Evolutionary conservation across 176 grass and related monocot species (phyloP).

Genomic region (Oropetium thomaeum): DNA sequence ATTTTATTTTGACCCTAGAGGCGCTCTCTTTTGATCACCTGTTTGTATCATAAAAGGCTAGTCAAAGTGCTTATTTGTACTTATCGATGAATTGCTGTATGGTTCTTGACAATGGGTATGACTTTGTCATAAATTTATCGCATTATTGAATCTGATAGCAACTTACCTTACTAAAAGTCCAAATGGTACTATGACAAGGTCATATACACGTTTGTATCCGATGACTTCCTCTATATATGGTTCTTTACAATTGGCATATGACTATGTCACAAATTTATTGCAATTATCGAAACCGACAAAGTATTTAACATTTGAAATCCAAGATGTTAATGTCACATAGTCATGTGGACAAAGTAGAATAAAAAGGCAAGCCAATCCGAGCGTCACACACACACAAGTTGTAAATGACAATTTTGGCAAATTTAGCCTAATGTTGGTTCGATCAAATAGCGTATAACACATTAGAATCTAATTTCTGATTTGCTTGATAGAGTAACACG

Average conservation of each 20-base stretch:
- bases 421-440: too few relatives aligned
- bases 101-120: accelerated
- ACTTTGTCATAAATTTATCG: not conserved
- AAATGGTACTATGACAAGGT: not conserved
- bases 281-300: not conserved
- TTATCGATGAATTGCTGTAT: not conserved
- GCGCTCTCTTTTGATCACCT: not conserved
- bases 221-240: not conserved
- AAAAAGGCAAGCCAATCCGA: not conserved
- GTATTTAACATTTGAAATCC: not conserved
- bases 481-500: not conserved
- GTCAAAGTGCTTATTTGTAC: not conserved
- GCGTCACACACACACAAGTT: accelerated
- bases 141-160: not conserved
- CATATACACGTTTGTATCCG: accelerated
- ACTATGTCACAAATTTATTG: not conserved
- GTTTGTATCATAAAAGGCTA: not conserved
- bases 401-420: too few relatives aligned
- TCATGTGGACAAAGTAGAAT: not conserved
- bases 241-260: too few relatives aligned
- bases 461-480: not conserved
- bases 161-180: not conserved
- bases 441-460: too few relatives aligned
- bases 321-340: not conserved
- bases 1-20: not conserved